Conservation (phyloP, 192 early-diverging fungal species). For the Entomortierella beljakovae region DNA sequence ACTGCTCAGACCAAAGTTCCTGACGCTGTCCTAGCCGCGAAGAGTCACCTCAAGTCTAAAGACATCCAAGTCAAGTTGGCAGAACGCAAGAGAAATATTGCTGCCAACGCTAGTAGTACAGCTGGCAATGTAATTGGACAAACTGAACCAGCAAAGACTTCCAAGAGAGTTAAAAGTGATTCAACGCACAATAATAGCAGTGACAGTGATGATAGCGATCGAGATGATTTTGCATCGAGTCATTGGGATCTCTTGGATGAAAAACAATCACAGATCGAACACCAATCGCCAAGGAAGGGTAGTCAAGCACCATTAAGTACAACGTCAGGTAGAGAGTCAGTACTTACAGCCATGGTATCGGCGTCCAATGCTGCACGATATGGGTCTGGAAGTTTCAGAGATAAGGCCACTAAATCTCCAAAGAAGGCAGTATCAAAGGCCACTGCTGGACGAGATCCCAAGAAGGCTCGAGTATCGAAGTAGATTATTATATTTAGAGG, state of each 20-base stretch:
- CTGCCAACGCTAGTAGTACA: background rate
- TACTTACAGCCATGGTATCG: slow-evolving; percentile 26
- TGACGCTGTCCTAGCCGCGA: slow-evolving; percentile 37
- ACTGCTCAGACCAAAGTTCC: slow-evolving; percentile 28
- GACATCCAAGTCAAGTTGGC: slow-evolving; percentile 19
- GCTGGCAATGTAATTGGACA: background rate
- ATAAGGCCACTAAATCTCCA: slow-evolving; percentile 7
- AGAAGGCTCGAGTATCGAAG: background rate
- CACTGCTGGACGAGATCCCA: background rate
- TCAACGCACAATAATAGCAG: background rate
- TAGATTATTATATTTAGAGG: no score
- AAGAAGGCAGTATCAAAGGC: background rate
- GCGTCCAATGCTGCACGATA: slow-evolving; percentile 28
- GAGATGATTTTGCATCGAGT: slow-evolving; percentile 17
- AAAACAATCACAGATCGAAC: slow-evolving; percentile 11
- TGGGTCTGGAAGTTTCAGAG: slow-evolving; percentile 18
- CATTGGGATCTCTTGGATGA: slow-evolving; percentile 49
- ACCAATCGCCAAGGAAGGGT: slow-evolving; percentile 9
- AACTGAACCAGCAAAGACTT: background rate
- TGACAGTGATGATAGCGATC: background rate
- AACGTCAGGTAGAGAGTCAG: slow-evolving; percentile 8
- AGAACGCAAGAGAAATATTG: slow-evolving; percentile 10
- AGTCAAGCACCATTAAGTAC: background rate
- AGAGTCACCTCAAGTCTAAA: slow-evolving; percentile 35
- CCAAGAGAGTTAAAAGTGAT: background rate